A percentile compares a stretch with the other conserved stretches of the same genome.
These are phyloP conservation scores for Begonia masoniana DNA, from an alignment of 306 rosid species.

Conservation along the genomic window DNA sequence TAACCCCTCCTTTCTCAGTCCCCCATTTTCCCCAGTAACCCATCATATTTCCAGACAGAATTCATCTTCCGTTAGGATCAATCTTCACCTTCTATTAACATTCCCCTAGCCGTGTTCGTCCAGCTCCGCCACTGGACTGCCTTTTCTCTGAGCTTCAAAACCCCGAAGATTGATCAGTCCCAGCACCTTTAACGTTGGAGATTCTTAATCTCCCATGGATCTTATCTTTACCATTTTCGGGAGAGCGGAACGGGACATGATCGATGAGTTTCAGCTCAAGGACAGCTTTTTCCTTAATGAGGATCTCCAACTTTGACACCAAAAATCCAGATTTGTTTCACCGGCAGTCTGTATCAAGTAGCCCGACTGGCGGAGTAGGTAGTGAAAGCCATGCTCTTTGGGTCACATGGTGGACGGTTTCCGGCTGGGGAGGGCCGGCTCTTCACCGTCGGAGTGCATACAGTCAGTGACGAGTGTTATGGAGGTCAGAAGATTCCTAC, in stretches of 20 bases:
- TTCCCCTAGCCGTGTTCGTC: conserved; percentile 50
- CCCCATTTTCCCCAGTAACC: conserved; percentile 40
- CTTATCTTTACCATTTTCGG: conserved; percentile 38
- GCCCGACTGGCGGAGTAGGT: no score
- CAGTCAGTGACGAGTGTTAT: conserved; percentile 76
- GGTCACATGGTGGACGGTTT: conserved; percentile 23
- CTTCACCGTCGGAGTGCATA: conserved; percentile 68
- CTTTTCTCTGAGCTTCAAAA: conserved; percentile 47
- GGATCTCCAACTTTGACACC: conserved; percentile 28
- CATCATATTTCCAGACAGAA: conserved; percentile 34
- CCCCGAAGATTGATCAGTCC: conserved; percentile 57
- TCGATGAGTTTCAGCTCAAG: conserved; percentile 79
- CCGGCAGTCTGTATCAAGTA: no score
- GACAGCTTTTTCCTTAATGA: conserved; percentile 82
- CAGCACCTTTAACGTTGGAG: conserved; percentile 20
- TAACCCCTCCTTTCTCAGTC: conserved; percentile 46
- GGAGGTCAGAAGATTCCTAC: no score
- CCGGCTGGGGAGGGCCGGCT: conserved; percentile 36
- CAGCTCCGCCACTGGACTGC: conserved; percentile 35
- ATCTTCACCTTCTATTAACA: conserved; percentile 35
- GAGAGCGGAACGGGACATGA: conserved; percentile 35
- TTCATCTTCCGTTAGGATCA: conserved; percentile 33
- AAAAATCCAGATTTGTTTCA: conserved; percentile 48
- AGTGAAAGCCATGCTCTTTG: no score
- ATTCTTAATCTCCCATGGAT: conserved; percentile 28